Base-by-base conservation (phyloP, 331 rosid species). In the Saraca asoca region DNA sequence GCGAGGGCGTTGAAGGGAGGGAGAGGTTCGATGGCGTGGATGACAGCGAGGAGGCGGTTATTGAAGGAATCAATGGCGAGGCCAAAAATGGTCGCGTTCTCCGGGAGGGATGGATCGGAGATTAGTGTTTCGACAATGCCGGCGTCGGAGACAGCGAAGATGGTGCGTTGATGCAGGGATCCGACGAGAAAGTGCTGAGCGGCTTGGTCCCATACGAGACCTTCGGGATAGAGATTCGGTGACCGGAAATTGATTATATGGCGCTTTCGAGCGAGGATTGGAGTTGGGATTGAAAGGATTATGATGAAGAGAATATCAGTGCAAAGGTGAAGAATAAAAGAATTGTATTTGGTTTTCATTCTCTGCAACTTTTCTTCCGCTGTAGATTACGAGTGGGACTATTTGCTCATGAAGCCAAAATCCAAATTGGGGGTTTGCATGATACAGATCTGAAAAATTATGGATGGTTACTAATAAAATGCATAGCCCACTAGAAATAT, bases 151-250 rank as follows among this genome's bases (percentile, higher is more conserved):
- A 90, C 84, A 8, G 89, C 49, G 61, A 68, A 66, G 58, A 93
- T 78, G 3, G 64, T 75, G 73, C 96, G 89, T 15, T 80, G 70
- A 61, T 14, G 73, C 24, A 56, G 24, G 64, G 98, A 84, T 4
- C 98, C 90, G 55, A 75, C 69, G 38, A 93, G 69, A 73, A 85
- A 90, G 81, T 82, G 94, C 18, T 90, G 96, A 12, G 68, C 82
- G 0, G 70, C 56, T 5, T 90, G 76, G 74, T 93, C 98, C 86
- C 88, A 93, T 0, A 85, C 66, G 12, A 93, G 49, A 65, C 82
- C 89, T 52, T 89, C 95, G 0, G 91, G 96, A 65, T 74, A 93
- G 81, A 93, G 95, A 68, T 86, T 85, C 0, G 79, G 93, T 51
- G 83, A 87, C 0, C 86, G 86, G 85, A 90, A 93, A 69, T 57